These are phyloP conservation scores for Amanita pallidorosea DNA, from an alignment of 768 basidiomycete species.

Conservation along the genomic window DNA sequence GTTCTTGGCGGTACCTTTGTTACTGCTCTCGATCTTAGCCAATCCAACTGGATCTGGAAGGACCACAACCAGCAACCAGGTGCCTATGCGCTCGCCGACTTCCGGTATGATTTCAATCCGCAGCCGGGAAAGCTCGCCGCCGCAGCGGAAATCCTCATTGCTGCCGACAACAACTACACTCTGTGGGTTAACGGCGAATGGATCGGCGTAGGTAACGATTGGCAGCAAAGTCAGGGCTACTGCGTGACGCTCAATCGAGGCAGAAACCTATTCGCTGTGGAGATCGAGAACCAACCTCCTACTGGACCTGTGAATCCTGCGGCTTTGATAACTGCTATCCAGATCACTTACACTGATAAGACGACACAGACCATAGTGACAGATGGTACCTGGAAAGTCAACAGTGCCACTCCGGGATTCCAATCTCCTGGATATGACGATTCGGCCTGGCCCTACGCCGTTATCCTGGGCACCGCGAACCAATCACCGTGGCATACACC, in stretches of 20 bases:
- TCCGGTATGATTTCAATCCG: slow-evolving; percentile 17
- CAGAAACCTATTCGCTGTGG: slow-evolving; percentile 23
- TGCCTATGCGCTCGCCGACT: slow-evolving; percentile 16
- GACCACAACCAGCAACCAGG: slow-evolving; percentile 8
- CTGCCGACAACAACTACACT: slow-evolving; percentile 15
- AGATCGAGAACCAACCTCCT: slow-evolving; percentile 10
- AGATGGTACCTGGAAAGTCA: slow-evolving; percentile 19
- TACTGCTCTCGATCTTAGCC: background rate
- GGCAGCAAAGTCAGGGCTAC: slow-evolving; percentile 14
- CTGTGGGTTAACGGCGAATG: slow-evolving; percentile 20
- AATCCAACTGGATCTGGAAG: slow-evolving; percentile 21
- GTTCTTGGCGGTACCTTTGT: background rate
- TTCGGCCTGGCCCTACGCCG: slow-evolving; percentile 17
- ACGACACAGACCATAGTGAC: slow-evolving; percentile 18
- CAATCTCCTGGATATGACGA: slow-evolving; percentile 19
- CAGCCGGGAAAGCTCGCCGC: slow-evolving; percentile 15
- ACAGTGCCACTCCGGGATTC: slow-evolving; percentile 14
- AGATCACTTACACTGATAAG: slow-evolving; percentile 21
- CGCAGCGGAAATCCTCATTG: slow-evolving; percentile 19
- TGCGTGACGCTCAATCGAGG: slow-evolving; percentile 16
- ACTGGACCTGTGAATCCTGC: slow-evolving; percentile 18
- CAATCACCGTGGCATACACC: slow-evolving; percentile 4
- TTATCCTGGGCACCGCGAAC: slow-evolving; percentile 13
- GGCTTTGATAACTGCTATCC: slow-evolving; percentile 18
- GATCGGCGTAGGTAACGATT: slow-evolving; percentile 14